Evolutionary conservation across 2,329 filamentous ascomycete genomes (phyloP).

Genomic region (Helicocarpus griseus): DNA sequence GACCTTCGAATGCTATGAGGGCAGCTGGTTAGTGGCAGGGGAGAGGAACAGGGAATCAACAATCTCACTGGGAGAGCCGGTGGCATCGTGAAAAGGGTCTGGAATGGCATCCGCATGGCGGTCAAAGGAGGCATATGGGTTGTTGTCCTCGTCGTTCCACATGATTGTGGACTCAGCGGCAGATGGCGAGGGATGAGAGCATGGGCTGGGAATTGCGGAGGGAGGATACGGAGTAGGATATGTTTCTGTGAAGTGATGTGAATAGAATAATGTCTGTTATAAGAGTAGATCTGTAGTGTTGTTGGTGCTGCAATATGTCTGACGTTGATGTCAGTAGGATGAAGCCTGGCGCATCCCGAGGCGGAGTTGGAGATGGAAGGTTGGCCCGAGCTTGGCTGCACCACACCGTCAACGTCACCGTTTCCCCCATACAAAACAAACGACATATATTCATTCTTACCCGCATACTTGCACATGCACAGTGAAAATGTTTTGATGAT

Average conservation of each 20-base stretch:
- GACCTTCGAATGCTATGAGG: conserved; percentile 48
- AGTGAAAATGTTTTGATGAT: too few relatives aligned
- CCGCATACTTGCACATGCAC: too few relatives aligned
- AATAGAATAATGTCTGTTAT: too few relatives aligned
- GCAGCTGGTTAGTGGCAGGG: background rate
- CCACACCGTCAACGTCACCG: background rate
- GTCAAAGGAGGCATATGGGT: conserved; percentile 92
- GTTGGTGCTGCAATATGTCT: too few relatives aligned
- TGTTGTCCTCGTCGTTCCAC: conserved; percentile 99
- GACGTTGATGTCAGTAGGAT: too few relatives aligned
- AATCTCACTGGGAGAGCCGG: conserved; percentile 43
- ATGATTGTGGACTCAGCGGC: conserved; percentile 42
- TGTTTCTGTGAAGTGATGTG: background rate
- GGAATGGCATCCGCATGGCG: conserved; percentile 69
- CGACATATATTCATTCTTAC: too few relatives aligned
- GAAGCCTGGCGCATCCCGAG: too few relatives aligned
- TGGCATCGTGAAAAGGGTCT: conserved; percentile 53
- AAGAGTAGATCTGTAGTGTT: too few relatives aligned
- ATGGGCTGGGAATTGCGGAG: background rate
- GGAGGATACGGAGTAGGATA: background rate
- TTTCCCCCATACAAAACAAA: too few relatives aligned
- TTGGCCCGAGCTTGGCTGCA: background rate
- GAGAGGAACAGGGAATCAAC: background rate
- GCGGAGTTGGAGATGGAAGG: too few relatives aligned
- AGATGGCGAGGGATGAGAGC: background rate